Conservation (phyloP, 768 basidiomycete species). For the Cystofilobasidium macerans region DNA sequence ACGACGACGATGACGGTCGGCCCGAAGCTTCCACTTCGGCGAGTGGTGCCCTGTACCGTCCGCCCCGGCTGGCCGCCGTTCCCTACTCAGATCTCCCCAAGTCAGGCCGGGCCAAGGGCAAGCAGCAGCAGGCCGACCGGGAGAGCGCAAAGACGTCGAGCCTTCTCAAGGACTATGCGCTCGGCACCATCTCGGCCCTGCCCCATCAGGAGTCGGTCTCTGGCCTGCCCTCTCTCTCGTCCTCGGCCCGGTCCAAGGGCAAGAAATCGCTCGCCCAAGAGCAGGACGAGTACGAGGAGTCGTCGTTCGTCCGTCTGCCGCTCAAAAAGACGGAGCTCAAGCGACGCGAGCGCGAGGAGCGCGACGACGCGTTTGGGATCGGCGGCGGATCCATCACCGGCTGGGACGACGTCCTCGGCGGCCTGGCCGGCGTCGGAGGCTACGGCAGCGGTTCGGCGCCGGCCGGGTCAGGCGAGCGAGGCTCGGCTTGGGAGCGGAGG, state of each 20-base stretch:
- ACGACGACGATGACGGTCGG: slow-evolving; percentile 39
- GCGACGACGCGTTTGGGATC: slow-evolving; percentile 23
- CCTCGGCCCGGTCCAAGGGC: not conserved
- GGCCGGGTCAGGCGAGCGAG: not conserved
- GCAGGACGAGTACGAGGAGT: slow-evolving; percentile 25
- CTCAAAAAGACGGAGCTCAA: slow-evolving; percentile 25
- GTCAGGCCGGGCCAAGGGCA: slow-evolving; percentile 1
- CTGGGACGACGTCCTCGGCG: slow-evolving; percentile 26
- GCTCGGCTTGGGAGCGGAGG: slow-evolving; percentile 23
- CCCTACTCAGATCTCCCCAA: slow-evolving; percentile 14
- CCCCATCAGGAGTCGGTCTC: slow-evolving; percentile 22
- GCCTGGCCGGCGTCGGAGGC: slow-evolving; percentile 9
- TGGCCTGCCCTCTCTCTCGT: slow-evolving; percentile 16
- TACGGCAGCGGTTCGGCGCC: not conserved
- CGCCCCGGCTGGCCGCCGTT: slow-evolving; percentile 25
- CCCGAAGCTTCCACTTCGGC: slow-evolving; percentile 29
- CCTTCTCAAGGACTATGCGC: slow-evolving; percentile 25
- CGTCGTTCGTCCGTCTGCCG: slow-evolving; percentile 20
- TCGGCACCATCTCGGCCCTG: slow-evolving; percentile 16
- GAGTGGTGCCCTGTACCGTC: slow-evolving; percentile 53
- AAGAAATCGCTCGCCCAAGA: slow-evolving; percentile 24
- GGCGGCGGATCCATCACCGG: slow-evolving; percentile 15
- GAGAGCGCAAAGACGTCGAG: slow-evolving; percentile 11
- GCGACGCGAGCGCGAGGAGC: slow-evolving; percentile 25
- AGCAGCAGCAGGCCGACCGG: not conserved